phyloP scores from a whole-genome alignment of 1,139 yeast genomes.

The Yamadazyma atlantica region DNA sequence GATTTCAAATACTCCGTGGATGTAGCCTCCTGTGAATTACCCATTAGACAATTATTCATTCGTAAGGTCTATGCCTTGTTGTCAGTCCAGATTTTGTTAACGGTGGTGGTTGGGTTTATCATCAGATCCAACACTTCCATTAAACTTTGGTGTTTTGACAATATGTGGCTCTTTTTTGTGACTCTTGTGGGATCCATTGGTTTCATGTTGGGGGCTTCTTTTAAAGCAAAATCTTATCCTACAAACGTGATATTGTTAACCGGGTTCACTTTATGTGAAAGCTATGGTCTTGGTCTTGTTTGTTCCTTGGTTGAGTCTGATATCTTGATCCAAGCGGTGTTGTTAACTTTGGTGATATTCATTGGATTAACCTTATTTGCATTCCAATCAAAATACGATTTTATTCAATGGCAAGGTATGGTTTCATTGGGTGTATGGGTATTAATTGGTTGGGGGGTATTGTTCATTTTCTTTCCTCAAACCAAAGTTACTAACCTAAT shows the following conservation, averaged over 20 bases:
- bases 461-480: slow-evolving; percentile 65
- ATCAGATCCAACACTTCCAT: slow-evolving; percentile 50
- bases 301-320: slow-evolving; percentile 65
- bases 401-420: slow-evolving; percentile 69
- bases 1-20: slow-evolving; percentile 83
- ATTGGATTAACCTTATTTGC: slow-evolving; percentile 77
- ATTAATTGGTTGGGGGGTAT: slow-evolving; percentile 70
- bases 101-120: slow-evolving; percentile 58
- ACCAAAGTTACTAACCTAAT: slow-evolving; percentile 54
- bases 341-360: slow-evolving; percentile 68
- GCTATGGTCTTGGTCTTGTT: slow-evolving; percentile 69
- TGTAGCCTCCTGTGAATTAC: slow-evolving; percentile 76
- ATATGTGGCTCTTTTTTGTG: slow-evolving; percentile 62
- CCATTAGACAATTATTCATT: slow-evolving; percentile 72
- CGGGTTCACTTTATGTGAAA: slow-evolving; percentile 72
- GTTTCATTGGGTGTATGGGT: slow-evolving; percentile 64
- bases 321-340: slow-evolving; percentile 68
- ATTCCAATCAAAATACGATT: slow-evolving; percentile 79
- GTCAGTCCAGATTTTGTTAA: slow-evolving; percentile 60
- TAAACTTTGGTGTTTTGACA: slow-evolving; percentile 57
- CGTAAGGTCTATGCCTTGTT: slow-evolving; percentile 78
- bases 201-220: slow-evolving; percentile 56
- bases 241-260: slow-evolving; percentile 54
- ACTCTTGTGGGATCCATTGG: slow-evolving; percentile 62
- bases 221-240: slow-evolving; percentile 67